phyloP scores from a whole-genome alignment of 1,284 basidiomycete genomes.

The Cryptococcus sp. region DNA sequence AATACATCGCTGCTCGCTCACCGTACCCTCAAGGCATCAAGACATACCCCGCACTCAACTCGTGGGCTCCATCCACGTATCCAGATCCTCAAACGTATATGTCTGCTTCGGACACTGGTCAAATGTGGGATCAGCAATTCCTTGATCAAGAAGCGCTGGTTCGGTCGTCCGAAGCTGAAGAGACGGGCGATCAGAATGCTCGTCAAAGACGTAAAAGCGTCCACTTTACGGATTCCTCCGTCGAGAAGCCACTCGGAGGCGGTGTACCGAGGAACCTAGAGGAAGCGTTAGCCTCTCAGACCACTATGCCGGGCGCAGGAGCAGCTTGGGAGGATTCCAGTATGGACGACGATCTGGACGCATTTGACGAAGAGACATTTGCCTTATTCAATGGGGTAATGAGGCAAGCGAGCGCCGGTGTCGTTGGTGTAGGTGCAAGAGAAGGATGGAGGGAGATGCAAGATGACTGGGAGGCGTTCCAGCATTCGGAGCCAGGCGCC shows the following conservation, averaged over 20 bases:
- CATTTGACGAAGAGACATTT: slow-evolving; percentile 42
- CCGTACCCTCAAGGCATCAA: slow-evolving; percentile 11
- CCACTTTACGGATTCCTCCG: slow-evolving; percentile 40
- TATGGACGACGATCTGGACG: slow-evolving; percentile 28
- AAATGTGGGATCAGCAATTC: slow-evolving; percentile 43
- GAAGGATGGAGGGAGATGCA: slow-evolving; percentile 67
- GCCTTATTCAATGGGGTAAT: slow-evolving; percentile 36
- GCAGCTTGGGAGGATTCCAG: slow-evolving; percentile 51
- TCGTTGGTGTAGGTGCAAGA: slow-evolving; percentile 20
- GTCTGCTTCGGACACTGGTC: background rate
- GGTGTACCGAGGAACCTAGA: slow-evolving; percentile 44
- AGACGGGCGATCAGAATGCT: background rate
- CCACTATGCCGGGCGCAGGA: slow-evolving; percentile 42
- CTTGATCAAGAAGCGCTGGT: slow-evolving; percentile 37
- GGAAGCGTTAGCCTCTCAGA: slow-evolving; percentile 54
- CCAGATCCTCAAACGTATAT: background rate
- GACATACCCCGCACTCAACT: slow-evolving; percentile 6
- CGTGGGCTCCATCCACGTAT: slow-evolving; percentile 3
- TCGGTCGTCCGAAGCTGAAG: slow-evolving; percentile 14
- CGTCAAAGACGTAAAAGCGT: slow-evolving; percentile 46
- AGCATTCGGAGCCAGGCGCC: slow-evolving; percentile 62
- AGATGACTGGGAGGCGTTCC: slow-evolving; percentile 75
- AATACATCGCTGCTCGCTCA: background rate
- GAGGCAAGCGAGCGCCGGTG: slow-evolving; percentile 8
- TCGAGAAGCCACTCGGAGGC: slow-evolving; percentile 8